phyloP scores from a whole-genome alignment of 192 early-diverging fungal species.

The Entomortierella beljakovae region DNA sequence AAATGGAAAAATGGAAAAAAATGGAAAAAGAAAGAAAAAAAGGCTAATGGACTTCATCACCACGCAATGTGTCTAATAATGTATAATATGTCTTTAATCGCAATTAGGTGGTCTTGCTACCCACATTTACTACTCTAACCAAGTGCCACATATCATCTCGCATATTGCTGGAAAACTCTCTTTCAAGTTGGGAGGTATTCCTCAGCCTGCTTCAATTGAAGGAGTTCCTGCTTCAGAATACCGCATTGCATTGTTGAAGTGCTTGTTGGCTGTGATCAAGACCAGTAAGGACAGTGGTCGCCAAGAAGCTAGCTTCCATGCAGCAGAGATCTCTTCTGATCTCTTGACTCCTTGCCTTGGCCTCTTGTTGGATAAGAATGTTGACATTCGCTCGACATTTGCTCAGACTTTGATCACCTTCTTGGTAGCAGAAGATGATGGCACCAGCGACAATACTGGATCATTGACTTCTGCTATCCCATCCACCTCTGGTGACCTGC shows the following conservation, averaged over 20 bases:
- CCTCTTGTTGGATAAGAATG: conserved; percentile 45
- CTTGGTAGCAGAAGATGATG: conserved; percentile 53
- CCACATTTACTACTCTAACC: conserved; percentile 68
- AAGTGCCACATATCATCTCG: conserved; percentile 66
- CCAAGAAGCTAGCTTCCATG: conserved; percentile 36
- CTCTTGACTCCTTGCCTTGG: conserved; percentile 49
- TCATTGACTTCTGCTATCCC: conserved; percentile 24
- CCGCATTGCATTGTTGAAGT: conserved; percentile 56
- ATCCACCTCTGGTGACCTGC: conserved; percentile 35
- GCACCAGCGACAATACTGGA: neutral
- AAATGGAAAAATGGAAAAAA: no score
- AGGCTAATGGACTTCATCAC: neutral
- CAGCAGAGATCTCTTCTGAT: conserved; percentile 52
- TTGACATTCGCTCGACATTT: conserved; percentile 54
- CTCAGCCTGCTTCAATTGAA: conserved; percentile 45
- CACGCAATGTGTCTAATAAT: neutral
- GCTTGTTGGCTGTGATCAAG: conserved; percentile 58
- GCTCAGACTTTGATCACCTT: conserved; percentile 53
- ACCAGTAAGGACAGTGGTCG: conserved; percentile 53
- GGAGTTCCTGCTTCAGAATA: conserved; percentile 55
- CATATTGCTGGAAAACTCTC: conserved; percentile 60
- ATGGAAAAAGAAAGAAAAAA: no score
- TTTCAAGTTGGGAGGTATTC: conserved; percentile 12
- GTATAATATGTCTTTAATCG: conserved; percentile 3
- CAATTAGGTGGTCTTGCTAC: conserved; percentile 59